phyloP scores from a whole-genome alignment of 768 basidiomycete species.

The Clathrus columnatus region DNA sequence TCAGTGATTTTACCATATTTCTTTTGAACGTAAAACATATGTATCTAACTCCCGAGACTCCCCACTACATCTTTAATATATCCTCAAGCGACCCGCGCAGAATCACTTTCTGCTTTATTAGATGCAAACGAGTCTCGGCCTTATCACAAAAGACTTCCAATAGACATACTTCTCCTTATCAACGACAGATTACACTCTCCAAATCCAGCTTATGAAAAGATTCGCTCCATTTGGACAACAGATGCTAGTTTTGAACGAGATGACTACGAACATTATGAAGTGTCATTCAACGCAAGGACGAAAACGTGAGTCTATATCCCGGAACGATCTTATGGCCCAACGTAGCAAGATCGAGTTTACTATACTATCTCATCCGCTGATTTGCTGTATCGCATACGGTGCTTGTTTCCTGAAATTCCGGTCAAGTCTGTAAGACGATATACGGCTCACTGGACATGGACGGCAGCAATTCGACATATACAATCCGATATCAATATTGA shows the following conservation, averaged over 20 bases:
- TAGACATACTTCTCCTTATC: not conserved
- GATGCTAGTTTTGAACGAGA: too few species aligned
- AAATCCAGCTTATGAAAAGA: not conserved
- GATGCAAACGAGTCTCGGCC: not conserved
- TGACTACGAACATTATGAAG: not conserved
- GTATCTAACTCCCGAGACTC: too few species aligned
- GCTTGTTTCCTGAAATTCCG: not conserved
- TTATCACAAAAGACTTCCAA: not conserved
- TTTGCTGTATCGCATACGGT: not conserved
- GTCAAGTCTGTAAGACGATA: not conserved
- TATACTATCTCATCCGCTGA: not conserved
- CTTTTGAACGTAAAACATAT: too few species aligned
- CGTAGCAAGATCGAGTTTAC: not conserved
- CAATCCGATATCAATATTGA: not conserved
- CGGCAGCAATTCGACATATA: not conserved
- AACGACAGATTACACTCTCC: not conserved
- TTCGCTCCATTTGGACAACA: not conserved
- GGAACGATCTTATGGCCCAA: not conserved
- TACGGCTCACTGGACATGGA: not conserved
- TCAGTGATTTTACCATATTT: too few species aligned
- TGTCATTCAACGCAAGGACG: not conserved
- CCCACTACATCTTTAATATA: not conserved
- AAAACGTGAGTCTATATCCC: not conserved
- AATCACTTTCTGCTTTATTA: not conserved
- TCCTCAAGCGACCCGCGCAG: not conserved